phyloP scores from a whole-genome alignment of 495 filamentous ascomycete species.

The Acidomyces sp. region DNA sequence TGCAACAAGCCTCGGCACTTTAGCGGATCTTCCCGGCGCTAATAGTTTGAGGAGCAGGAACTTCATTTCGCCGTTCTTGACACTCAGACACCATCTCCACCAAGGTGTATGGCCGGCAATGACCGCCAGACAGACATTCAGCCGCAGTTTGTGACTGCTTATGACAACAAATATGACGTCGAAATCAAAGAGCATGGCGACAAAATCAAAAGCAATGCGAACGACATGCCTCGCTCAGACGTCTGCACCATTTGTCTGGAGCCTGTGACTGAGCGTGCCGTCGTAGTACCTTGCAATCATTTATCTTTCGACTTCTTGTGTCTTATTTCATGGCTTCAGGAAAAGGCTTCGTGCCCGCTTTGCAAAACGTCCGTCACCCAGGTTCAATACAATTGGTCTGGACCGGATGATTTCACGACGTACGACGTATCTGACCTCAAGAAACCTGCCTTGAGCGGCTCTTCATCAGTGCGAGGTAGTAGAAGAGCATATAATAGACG shows the following conservation, averaged over 20 bases:
- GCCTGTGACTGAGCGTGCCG: conserved; percentile 53
- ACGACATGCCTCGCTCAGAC: no score
- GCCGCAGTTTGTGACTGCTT: no score
- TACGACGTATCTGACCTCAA: conserved; percentile 30
- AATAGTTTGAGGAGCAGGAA: no score
- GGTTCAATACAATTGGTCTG: conserved; percentile 53
- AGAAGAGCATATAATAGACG: not conserved
- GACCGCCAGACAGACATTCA: no score
- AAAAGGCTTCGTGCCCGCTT: conserved; percentile 60
- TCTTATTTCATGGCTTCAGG: conserved; percentile 68
- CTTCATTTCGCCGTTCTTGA: no score
- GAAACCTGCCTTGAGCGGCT: not conserved
- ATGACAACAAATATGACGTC: no score
- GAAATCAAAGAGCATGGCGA: no score
- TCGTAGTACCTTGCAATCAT: conserved; percentile 65
- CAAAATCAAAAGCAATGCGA: no score
- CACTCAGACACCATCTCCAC: no score
- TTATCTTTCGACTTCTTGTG: conserved; percentile 73
- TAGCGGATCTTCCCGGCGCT: no score
- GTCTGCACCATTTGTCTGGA: conserved; percentile 64
- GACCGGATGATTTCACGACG: conserved; percentile 40
- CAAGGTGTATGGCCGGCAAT: no score
- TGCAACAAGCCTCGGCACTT: no score
- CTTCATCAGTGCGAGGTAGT: not conserved
- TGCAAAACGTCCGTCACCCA: conserved; percentile 54